These are phyloP conservation scores for Chytriomyces confervae DNA, from an alignment of 192 early-diverging fungal species.

Conservation along the genomic window DNA sequence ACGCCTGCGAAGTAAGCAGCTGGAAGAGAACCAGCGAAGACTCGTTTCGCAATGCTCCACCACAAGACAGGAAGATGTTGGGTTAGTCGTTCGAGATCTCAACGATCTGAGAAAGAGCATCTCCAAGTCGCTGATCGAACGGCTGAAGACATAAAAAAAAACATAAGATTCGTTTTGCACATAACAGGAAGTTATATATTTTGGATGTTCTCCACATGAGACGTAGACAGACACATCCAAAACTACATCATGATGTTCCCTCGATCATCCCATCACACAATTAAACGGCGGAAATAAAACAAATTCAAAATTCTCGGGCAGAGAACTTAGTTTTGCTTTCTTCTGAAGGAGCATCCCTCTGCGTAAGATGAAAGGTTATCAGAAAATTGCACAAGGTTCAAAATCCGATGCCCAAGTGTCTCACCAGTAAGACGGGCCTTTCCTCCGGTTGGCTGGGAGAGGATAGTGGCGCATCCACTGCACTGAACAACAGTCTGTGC, in stretches of 20 bases:
- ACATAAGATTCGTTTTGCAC: not conserved
- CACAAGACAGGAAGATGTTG: conserved; percentile 14
- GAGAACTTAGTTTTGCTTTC: conserved; percentile 70
- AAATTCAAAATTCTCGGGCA: not conserved
- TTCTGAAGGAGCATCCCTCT: conserved; percentile 82
- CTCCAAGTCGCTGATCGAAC: conserved; percentile 11
- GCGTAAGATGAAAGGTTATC: conserved; percentile 18
- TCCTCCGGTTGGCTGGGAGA: conserved; percentile 99
- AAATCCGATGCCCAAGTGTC: conserved; percentile 13
- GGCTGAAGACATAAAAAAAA: conserved; percentile 4
- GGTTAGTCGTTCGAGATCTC: not conserved
- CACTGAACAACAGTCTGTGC: conserved; percentile 99
- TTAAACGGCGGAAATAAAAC: not conserved
- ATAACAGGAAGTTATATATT: not conserved
- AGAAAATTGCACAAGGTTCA: not conserved
- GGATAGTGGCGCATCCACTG: conserved; percentile 92
- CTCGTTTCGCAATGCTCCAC: not conserved
- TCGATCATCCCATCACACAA: not conserved
- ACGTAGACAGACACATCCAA: conserved; percentile 8
- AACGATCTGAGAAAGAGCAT: not conserved
- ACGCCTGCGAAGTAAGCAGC: conserved; percentile 11
- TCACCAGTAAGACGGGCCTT: conserved; percentile 94
- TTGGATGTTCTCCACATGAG: not conserved
- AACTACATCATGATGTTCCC: not conserved
- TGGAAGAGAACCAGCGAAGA: conserved; percentile 16